phyloP scores from a whole-genome alignment of 768 basidiomycete genomes.

The Boletus tomentosulus region DNA sequence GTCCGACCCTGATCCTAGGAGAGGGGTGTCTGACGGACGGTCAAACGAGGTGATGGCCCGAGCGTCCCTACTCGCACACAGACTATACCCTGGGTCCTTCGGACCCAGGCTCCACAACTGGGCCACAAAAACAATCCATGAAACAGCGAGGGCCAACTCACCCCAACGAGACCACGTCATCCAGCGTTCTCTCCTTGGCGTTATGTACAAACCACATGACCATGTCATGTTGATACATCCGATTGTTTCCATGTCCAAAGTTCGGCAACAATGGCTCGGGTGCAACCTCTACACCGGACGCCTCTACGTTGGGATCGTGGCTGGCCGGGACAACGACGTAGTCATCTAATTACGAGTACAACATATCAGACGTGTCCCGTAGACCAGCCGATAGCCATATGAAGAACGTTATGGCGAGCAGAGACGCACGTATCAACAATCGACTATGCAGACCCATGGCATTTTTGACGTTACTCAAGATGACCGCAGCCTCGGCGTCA shows the following conservation, averaged over 20 bases:
- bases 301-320: constrained; percentile 1
- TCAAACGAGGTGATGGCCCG: too few relatives aligned
- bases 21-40: too few relatives aligned
- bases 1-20: too few relatives aligned
- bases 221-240: constrained; percentile 42
- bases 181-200: constrained; percentile 39
- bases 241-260: constrained; percentile 40
- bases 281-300: constrained; percentile 26
- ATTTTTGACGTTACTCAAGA: constrained; percentile 27
- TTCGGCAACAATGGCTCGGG: constrained; percentile 24
- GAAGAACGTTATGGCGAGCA: too few relatives aligned
- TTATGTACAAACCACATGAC: constrained; percentile 44
- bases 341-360: constrained; percentile 14
- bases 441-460: constrained; percentile 29
- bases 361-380: background rate
- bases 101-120: too few relatives aligned
- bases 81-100: too few relatives aligned
- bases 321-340: constrained; percentile 15
- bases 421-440: constrained; percentile 32
- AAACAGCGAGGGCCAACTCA: background rate
- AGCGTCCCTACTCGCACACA: too few relatives aligned
- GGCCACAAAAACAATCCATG: too few relatives aligned
- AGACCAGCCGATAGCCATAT: background rate
- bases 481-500: constrained; percentile 28
- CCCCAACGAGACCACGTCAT: constrained; percentile 37